phyloP scores from a whole-genome alignment of 1,284 basidiomycete genomes.

The Austroboletus rostrupii region DNA sequence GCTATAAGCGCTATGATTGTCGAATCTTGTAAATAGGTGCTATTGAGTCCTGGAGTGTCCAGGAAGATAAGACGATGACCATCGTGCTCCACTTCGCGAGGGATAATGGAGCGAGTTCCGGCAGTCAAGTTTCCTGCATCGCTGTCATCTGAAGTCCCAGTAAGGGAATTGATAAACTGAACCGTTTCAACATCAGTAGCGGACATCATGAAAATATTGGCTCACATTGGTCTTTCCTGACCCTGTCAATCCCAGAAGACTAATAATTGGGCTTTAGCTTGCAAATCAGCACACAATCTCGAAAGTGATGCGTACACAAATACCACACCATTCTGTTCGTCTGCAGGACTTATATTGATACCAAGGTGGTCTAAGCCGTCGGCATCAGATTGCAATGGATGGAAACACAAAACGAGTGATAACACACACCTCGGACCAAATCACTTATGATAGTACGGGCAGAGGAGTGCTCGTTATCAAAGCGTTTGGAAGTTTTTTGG shows the following conservation, averaged over 20 bases:
- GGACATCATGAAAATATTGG: background rate
- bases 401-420: background rate
- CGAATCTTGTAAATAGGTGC: background rate
- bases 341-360: background rate
- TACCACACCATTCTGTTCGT: background rate
- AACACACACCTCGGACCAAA: background rate
- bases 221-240: conserved; percentile 5
- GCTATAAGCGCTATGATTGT: conserved; percentile 2
- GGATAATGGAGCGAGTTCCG: conserved; percentile 9
- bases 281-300: background rate
- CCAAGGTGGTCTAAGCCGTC: background rate
- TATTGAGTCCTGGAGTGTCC: conserved; percentile 14
- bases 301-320: conserved; percentile 1
- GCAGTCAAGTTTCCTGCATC: conserved; percentile 7
- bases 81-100: conserved; percentile 5
- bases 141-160: background rate
- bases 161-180: conserved; percentile 20
- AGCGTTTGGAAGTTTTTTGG: background rate
- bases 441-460: background rate
- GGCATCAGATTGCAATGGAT: background rate
- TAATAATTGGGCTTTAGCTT: background rate
- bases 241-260: conserved; percentile 1
- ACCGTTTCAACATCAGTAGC: background rate
- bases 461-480: conserved; percentile 2
- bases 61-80: conserved; percentile 3